phyloP scores from a whole-genome alignment of 2,329 filamentous ascomycete species.

The Stylonectria norvegica region DNA sequence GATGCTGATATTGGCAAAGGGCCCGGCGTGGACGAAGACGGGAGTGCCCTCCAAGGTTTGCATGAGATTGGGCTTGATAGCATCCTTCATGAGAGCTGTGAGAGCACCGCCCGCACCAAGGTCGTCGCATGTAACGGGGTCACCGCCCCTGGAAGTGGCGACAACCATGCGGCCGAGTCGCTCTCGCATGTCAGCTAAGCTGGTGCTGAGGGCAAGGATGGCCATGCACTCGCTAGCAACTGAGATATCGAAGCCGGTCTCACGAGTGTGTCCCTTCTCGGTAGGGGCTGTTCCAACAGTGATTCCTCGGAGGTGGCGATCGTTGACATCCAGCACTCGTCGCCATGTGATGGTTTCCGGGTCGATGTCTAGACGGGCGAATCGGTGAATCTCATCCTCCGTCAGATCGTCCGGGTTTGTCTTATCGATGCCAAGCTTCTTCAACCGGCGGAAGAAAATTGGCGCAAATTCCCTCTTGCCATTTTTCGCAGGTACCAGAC shows the following conservation, averaged over 20 bases:
- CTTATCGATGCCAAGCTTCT: conserved; percentile 95
- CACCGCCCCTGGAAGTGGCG: conserved; percentile 77
- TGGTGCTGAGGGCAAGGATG: conserved; percentile 88
- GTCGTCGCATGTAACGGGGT: conserved; percentile 94
- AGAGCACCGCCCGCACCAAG: conserved; percentile 89
- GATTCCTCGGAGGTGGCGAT: conserved; percentile 85
- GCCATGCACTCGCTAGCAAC: conserved; percentile 99
- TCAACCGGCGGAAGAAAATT: conserved; percentile 87
- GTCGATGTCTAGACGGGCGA: conserved; percentile 94
- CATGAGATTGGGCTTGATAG: conserved; percentile 99
- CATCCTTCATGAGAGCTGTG: conserved; percentile 93
- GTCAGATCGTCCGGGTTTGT: conserved; percentile 89
- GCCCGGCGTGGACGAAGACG: conserved; percentile 94
- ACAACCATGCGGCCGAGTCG: conserved; percentile 94
- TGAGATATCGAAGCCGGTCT: conserved; percentile 96
- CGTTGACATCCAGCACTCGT: conserved; percentile 94
- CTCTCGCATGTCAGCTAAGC: conserved; percentile 84
- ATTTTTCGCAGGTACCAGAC: conserved; percentile 85
- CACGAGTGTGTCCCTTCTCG: conserved; percentile 81
- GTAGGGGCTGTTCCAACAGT: conserved; percentile 85
- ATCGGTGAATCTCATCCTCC: conserved; percentile 79
- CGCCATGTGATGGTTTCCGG: conserved; percentile 97
- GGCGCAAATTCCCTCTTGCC: conserved; percentile 83
- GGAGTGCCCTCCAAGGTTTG: conserved; percentile 96
- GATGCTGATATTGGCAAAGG: conserved; percentile 98